Evolutionary conservation across 139 green algal species (phyloP), one percentile per base, ranked within the genome.

Genomic region (Mychonastes homosphaera): DNA sequence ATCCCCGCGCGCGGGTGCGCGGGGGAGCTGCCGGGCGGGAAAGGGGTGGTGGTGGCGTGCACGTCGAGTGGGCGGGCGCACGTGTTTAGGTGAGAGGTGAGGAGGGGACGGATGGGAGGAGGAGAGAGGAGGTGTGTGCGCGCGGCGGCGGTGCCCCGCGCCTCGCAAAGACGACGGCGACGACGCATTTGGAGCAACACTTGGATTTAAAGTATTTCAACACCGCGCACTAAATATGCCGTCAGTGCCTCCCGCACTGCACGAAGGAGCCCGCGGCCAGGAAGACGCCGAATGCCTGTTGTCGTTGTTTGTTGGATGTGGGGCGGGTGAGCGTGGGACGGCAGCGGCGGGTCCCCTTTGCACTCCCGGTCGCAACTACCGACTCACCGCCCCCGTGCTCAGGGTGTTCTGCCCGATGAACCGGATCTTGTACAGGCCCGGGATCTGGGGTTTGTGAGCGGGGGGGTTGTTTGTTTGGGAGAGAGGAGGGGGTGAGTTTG

Each of bases 61-160:
- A 81, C 74, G 10, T 64, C 52, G 36, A 75, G 65, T 27, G 74
- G 74, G 18, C 50, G 74, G 5, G 65, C 73, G 41, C 74, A 81
- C 57, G 39, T 81, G n/a, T 81, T n/a, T n/a, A n/a, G n/a, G n/a
- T n/a, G n/a, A n/a, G n/a, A n/a, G n/a, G n/a, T n/a, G n/a, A n/a
- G n/a, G n/a, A n/a, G n/a, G n/a, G n/a, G n/a, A n/a, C n/a, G n/a
- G n/a, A n/a, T n/a, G n/a, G n/a, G n/a, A n/a, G n/a, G n/a, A n/a
- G n/a, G n/a, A n/a, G n/a, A n/a, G n/a, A n/a, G n/a, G n/a, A n/a
- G n/a, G n/a, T n/a, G n/a, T n/a, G n/a, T n/a, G n/a, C n/a, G n/a
- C n/a, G n/a, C n/a, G n/a, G n/a, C n/a, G n/a, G n/a, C n/a, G n/a
- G n/a, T n/a, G n/a, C n/a, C n/a, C n/a, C n/a, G n/a, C n/a, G n/a